Evolutionary conservation across 2,329 filamentous ascomycete genomes (phyloP), one percentile per base, ranked within the genome.

Genomic region (Didymella sp.): DNA sequence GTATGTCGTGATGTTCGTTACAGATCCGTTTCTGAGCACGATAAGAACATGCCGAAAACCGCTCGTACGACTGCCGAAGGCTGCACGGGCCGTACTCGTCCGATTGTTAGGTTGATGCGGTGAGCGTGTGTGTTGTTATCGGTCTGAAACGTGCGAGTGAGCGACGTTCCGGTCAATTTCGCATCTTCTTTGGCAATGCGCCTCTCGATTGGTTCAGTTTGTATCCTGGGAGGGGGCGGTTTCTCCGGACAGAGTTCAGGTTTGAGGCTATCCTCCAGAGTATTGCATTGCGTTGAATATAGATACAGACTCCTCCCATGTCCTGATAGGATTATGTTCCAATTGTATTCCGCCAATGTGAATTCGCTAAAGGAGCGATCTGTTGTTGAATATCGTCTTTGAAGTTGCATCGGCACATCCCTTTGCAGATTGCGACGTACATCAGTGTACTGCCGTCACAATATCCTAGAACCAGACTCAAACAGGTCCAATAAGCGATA

Each of bases 281-380:
- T n/a, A 17, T 31, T 42, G 15, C n/a, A 37, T 47, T 56, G 33
- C 19, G 28, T 42, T 43, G 53, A 19, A 37, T 51, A 56, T 56
- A 56, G 53, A 51, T 56, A 56, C 46, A 47, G 24, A 31, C 28
- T 30, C 12, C 45, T 41, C 21, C 35, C 40, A 40, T 27, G 15
- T 50, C 17, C 31, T 35, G 21, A 40, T 31, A 19, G 19, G 8
- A 15, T 22, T 9, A 25, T 13, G 8, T 21, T 4, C 12, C 19
- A 6, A 27, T 21, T 17, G 7, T n/a, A 17, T n/a, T 19, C 27
- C n/a, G 27, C 27, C 21, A 41, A 25, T 11, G 3, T 22, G 12
- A n/a, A 25, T 1, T 21, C n/a, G 27, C 28, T 25, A 3, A 6
- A 19, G 21, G 15, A 3, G 8, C 6, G 4, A 2, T 22, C 19